A percentile compares a stretch with the other conserved stretches of the same genome.
These are phyloP conservation scores for Paspalum vaginatum DNA, from an alignment of 176 grass and related monocot genomes.

Conservation along the genomic window DNA sequence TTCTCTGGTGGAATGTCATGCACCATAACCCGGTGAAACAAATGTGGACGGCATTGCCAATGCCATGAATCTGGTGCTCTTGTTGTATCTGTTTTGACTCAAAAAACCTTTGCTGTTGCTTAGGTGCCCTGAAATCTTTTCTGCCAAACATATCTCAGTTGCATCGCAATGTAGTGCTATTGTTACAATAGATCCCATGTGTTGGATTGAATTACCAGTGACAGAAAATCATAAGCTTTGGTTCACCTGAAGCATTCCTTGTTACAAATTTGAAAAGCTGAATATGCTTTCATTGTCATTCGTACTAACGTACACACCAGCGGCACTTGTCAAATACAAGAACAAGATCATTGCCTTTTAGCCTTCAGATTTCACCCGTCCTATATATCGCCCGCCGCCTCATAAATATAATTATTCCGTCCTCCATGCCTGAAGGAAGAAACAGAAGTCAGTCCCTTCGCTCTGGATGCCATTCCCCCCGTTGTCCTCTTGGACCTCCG, in stretches of 20 bases:
- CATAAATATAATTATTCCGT: conserved; percentile 54
- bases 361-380: background rate
- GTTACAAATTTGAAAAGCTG: conserved; percentile 12
- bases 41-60: background rate
- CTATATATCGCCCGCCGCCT: background rate
- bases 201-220: conserved; percentile 5
- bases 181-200: background rate
- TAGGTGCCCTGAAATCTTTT: background rate
- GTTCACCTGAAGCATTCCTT: conserved; percentile 5
- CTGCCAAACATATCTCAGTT: background rate
- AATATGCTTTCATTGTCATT: conserved; percentile 8
- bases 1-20: conserved; percentile 5
- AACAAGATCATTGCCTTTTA: background rate
- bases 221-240: background rate
- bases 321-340: background rate
- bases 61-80: conserved; percentile 17
- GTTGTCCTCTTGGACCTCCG: conserved; percentile 1
- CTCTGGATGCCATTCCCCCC: conserved; percentile 24
- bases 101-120: background rate
- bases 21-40: no score
- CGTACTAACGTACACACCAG: background rate
- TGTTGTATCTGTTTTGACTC: conserved; percentile 4
- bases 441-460: conserved; percentile 67
- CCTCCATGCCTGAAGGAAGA: conserved; percentile 90
- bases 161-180: background rate